Percentiles rank a stretch among this genome's conserved stretches.
Conservation (phyloP, 176 grass and related monocot species). For the Paspalum vaginatum region DNA sequence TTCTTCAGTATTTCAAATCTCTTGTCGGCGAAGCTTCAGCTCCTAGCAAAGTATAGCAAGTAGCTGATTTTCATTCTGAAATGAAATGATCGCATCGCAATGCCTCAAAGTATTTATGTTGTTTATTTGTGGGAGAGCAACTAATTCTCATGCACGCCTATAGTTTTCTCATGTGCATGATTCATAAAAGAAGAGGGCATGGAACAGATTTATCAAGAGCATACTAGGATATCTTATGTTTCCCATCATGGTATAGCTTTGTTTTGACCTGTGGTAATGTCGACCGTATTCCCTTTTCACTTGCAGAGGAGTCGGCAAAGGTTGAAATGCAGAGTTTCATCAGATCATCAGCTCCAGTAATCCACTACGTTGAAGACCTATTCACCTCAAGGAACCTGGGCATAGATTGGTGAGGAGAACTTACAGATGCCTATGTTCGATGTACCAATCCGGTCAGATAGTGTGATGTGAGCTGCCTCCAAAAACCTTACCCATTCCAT, state of each 20-base stretch:
- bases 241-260: neutral
- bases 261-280: neutral
- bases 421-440: neutral
- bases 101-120: neutral
- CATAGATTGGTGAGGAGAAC: conserved; percentile 70
- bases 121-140: neutral
- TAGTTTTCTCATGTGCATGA: conserved; percentile 13
- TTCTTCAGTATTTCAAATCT: neutral
- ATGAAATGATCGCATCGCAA: neutral
- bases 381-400: conserved; percentile 75
- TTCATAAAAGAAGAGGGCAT: neutral
- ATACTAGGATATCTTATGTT: neutral
- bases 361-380: conserved; percentile 72
- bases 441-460: conserved; percentile 35
- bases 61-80: neutral
- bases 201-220: neutral
- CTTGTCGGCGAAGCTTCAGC: neutral
- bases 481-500: neutral
- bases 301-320: conserved; percentile 70
- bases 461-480: conserved; percentile 13
- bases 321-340: conserved; percentile 79
- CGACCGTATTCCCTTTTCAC: neutral
- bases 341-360: conserved; percentile 67
- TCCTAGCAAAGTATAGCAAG: neutral
- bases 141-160: neutral